A percentile compares a stretch with the other conserved stretches of the same genome.
Evolutionary conservation across 495 filamentous ascomycete species (phyloP).

Genomic region (Clohesyomyces aquaticus): DNA sequence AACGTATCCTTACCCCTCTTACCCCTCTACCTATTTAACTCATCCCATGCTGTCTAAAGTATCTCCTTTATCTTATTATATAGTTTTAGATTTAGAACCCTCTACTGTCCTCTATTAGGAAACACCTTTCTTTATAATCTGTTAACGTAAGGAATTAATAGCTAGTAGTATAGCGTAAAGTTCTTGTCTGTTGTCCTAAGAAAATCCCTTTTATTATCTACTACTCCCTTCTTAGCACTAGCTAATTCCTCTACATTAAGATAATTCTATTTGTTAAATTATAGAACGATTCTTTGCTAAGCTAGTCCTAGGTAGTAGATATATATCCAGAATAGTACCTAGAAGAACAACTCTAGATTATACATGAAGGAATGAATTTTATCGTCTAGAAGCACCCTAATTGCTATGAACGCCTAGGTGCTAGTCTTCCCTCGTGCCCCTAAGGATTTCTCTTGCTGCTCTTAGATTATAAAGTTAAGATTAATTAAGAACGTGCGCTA

Average conservation of each 20-base stretch:
- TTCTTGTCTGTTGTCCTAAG: conserved; percentile 34
- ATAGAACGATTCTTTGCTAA: no score
- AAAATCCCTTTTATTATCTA: conserved; percentile 41
- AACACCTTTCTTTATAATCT: conserved; percentile 48
- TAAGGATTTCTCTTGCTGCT: conserved; percentile 37
- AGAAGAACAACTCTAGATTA: conserved; percentile 60
- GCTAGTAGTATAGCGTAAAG: conserved; percentile 46
- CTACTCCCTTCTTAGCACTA: conserved; percentile 35
- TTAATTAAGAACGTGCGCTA: conserved; percentile 50
- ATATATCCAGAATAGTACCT: conserved; percentile 53
- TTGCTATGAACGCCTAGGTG: conserved; percentile 54
- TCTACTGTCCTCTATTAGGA: conserved; percentile 18
- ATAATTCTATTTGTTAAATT: conserved; percentile 44
- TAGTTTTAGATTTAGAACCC: not conserved
- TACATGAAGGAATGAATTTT: conserved; percentile 53
- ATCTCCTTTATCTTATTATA: not conserved
- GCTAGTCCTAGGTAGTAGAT: no score
- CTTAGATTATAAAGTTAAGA: conserved; percentile 45
- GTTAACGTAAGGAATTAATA: conserved; percentile 48
- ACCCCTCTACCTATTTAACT: no score
- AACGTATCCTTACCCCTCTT: not conserved
- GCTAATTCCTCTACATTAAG: conserved; percentile 35
- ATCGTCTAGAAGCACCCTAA: conserved; percentile 47
- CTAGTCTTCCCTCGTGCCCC: conserved; percentile 51
- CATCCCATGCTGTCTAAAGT: not conserved